phyloP scores from a whole-genome alignment of 83 land plant species.

The Diphasiastrum complanatum region DNA sequence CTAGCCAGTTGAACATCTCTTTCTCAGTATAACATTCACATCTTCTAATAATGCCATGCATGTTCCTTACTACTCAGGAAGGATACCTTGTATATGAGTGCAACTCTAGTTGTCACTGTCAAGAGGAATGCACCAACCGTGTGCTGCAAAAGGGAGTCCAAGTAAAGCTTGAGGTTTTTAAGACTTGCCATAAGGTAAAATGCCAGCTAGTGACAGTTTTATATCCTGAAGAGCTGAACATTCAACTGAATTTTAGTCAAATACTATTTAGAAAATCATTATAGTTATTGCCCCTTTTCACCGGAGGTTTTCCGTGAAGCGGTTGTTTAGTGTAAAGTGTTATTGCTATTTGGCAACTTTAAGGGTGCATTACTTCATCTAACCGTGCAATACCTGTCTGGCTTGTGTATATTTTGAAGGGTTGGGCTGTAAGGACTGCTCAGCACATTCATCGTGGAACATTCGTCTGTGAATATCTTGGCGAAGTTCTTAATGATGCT shows the following conservation, averaged over 20 bases:
- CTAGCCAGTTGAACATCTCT: no score
- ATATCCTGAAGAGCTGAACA: no score
- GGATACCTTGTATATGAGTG: slow-evolving; percentile 94
- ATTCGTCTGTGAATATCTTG: slow-evolving; percentile 90
- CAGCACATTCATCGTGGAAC: slow-evolving; percentile 76
- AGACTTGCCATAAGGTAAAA: slow-evolving; percentile 74
- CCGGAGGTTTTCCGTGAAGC: no score
- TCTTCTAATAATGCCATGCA: not conserved
- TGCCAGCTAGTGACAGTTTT: no score
- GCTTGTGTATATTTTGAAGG: slow-evolving; percentile 40
- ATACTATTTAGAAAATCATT: no score
- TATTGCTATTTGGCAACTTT: no score
- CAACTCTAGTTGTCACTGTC: slow-evolving; percentile 73
- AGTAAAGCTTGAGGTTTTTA: slow-evolving; percentile 81
- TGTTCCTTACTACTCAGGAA: slow-evolving; percentile 43
- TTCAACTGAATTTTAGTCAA: no score
- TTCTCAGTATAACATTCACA: not conserved
- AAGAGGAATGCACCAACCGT: slow-evolving; percentile 65
- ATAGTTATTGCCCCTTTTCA: no score
- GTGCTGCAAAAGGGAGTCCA: slow-evolving; percentile 89
- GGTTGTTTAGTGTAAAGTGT: no score
- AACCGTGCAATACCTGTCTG: no score
- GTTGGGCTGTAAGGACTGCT: slow-evolving; percentile 95
- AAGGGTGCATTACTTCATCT: no score
- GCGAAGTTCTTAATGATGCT: slow-evolving; percentile 78